These are phyloP conservation scores for Penicillium pulvis DNA, from an alignment of 495 filamentous ascomycete species.

Conservation along the genomic window DNA sequence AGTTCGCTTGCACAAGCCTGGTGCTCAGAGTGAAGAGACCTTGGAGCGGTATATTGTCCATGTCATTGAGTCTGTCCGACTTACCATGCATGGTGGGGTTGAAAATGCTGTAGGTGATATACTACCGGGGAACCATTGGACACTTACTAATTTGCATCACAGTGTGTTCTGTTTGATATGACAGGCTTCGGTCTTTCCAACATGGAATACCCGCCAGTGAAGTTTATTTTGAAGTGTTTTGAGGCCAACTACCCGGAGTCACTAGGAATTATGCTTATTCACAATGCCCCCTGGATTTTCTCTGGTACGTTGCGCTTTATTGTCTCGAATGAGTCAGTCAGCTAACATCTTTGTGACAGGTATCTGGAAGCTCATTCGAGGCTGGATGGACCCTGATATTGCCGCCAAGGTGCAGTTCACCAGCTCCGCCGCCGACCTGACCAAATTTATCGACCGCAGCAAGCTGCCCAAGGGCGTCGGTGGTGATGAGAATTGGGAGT, in stretches of 20 bases:
- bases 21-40: conserved; percentile 81
- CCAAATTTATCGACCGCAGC: conserved; percentile 66
- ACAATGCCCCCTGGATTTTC: conserved; percentile 96
- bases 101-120: conserved; percentile 78
- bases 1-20: conserved; percentile 75
- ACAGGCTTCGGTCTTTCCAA: conserved; percentile 88
- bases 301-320: conserved; percentile 54
- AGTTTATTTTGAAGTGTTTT: conserved; percentile 97
- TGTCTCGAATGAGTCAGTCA: conserved; percentile 1
- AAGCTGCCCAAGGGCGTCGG: conserved; percentile 77
- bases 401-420: conserved; percentile 94
- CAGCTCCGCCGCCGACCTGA: conserved; percentile 72
- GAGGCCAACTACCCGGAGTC: conserved; percentile 96
- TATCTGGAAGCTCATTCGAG: conserved; percentile 83
- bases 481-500: conserved; percentile 79
- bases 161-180: conserved; percentile 91
- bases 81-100: conserved; percentile 70
- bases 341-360: conserved; percentile 37
- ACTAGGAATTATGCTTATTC: conserved; percentile 81
- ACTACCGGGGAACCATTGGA: neutral
- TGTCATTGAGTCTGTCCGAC: conserved; percentile 83
- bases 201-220: conserved; percentile 96
- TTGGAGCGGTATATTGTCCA: conserved; percentile 89
- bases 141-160: conserved; percentile 15
- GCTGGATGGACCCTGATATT: conserved; percentile 96